Evolutionary conservation across 1,284 basidiomycete genomes (phyloP).

Genomic region (Ceratobasidium sp.): DNA sequence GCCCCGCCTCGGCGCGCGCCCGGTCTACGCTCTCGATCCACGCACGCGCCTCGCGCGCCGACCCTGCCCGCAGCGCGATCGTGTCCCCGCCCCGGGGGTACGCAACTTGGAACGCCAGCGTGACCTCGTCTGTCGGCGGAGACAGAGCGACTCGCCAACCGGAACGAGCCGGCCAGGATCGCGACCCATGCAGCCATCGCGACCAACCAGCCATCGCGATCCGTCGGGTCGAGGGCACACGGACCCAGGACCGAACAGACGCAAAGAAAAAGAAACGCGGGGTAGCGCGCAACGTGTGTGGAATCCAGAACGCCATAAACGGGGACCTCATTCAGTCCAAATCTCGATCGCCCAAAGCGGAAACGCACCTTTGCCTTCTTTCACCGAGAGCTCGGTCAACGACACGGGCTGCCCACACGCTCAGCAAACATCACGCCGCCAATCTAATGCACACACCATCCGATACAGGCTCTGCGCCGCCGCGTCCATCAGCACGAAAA

Average conservation of each 20-base stretch:
- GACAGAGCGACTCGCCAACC: constrained; percentile 2
- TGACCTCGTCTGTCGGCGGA: constrained; percentile 64
- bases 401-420: constrained; percentile 66
- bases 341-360: constrained; percentile 45
- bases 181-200: not conserved
- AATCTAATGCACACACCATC: constrained; percentile 64
- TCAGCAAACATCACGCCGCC: not conserved
- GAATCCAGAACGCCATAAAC: constrained; percentile 14
- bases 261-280: constrained; percentile 1
- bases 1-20: constrained; percentile 45
- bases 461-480: constrained; percentile 75
- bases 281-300: not conserved
- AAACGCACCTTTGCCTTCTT: constrained; percentile 62
- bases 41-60: constrained; percentile 70
- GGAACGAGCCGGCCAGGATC: constrained; percentile 2
- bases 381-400: constrained; percentile 71
- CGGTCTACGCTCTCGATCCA: constrained; percentile 67
- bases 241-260: not conserved
- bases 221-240: too few species aligned
- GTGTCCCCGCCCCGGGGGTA: constrained; percentile 81
- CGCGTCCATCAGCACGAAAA: constrained; percentile 80
- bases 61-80: constrained; percentile 69
- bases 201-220: not conserved
- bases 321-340: not conserved
- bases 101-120: constrained; percentile 71